Evolutionary conservation across 345 rosid species (phyloP).

Genomic region (Aegle marmelos): DNA sequence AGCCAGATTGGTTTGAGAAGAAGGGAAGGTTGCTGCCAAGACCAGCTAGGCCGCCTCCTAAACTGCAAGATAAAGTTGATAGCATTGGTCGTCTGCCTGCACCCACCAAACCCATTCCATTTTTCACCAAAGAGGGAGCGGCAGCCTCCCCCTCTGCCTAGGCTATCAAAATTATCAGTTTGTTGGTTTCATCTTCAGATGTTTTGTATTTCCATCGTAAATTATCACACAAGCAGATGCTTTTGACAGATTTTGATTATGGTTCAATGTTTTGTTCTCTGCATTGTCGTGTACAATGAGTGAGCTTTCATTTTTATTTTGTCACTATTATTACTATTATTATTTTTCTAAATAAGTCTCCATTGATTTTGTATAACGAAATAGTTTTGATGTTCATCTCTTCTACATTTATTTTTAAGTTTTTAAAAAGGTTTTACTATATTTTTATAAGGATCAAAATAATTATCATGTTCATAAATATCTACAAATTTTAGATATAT

Average conservation of each 20-base stretch:
- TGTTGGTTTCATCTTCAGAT: background rate
- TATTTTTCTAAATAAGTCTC: no score
- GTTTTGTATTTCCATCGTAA: slow-evolving; percentile 4
- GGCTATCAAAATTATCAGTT: background rate
- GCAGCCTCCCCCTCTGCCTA: slow-evolving; percentile 33
- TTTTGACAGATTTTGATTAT: no score
- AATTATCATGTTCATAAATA: no score
- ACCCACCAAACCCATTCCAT: slow-evolving; percentile 78
- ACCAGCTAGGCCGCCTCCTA: slow-evolving; percentile 96
- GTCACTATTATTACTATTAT: no score
- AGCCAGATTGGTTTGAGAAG: slow-evolving; percentile 96
- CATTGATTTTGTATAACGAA: no score
- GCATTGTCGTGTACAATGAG: background rate
- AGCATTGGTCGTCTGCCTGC: slow-evolving; percentile 95
- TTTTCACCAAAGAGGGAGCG: slow-evolving; percentile 38
- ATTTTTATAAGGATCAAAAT: no score
- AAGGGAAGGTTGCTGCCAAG: slow-evolving; percentile 85
- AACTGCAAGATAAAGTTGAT: slow-evolving; percentile 79
- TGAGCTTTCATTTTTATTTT: no score
- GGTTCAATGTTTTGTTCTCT: background rate
- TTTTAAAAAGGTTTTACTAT: no score
- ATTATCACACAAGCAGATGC: background rate
- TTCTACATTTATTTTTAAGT: no score
- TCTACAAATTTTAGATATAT: no score
- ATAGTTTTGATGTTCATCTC: no score